These are phyloP conservation scores for Hypoxylon perforatum DNA, from an alignment of 495 filamentous ascomycete genomes.

Conservation along the genomic window DNA sequence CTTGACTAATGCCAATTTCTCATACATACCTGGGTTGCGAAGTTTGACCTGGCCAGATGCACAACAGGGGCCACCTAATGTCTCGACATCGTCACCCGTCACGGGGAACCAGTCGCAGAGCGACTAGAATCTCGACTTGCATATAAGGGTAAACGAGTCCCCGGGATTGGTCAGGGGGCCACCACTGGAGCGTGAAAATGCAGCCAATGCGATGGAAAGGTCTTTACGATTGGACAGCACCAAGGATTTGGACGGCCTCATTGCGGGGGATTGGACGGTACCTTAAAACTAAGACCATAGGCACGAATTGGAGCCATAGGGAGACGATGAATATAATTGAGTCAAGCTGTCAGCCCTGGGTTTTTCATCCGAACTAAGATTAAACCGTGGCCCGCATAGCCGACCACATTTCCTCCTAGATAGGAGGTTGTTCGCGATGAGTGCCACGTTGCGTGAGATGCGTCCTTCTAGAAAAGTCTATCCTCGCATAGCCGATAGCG, in stretches of 20 bases:
- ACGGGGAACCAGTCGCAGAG: slow-evolving; percentile 18
- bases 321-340: neutral
- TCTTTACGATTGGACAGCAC: slow-evolving; percentile 11
- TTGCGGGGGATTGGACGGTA: slow-evolving; percentile 18
- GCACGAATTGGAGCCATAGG: slow-evolving; percentile 1
- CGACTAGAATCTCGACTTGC: slow-evolving; percentile 27
- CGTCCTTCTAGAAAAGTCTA: neutral
- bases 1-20: neutral
- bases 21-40: neutral
- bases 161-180: slow-evolving; percentile 19
- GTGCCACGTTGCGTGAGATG: neutral
- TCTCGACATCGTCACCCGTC: slow-evolving; percentile 5
- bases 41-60: slow-evolving; percentile 20
- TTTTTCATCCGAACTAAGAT: slow-evolving; percentile 1
- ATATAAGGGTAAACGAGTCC: slow-evolving; percentile 12
- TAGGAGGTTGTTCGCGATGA: slow-evolving; percentile 2
- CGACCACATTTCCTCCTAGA: neutral
- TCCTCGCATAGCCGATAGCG: neutral
- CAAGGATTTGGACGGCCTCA: slow-evolving; percentile 17
- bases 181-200: slow-evolving; percentile 15
- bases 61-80: slow-evolving; percentile 6
- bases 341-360: slow-evolving; percentile 1
- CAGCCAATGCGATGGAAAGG: slow-evolving; percentile 23
- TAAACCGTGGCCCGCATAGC: slow-evolving; percentile 5
- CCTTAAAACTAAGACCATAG: slow-evolving; percentile 1